Base-by-base conservation (phyloP, 352 stramenopile species). In the Thalassiosira mediterranea region DNA sequence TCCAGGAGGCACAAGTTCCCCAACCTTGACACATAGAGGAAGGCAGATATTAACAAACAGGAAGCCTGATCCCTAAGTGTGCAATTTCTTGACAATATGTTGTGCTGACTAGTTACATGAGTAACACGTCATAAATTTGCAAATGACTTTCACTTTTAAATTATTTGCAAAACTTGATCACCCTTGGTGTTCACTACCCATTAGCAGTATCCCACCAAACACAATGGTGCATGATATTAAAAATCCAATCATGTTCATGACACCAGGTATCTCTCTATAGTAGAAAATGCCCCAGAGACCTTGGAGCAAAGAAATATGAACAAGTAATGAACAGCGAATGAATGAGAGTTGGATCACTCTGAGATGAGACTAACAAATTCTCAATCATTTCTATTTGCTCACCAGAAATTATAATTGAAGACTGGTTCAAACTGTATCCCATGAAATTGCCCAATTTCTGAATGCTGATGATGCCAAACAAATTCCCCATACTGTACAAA, bases 261-360 rank as follows among this genome's bases (percentile, higher is more conserved):
- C 8, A 49, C 80, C 80, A 34, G 59, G 38, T 26, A 90, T 75
- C 74, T 91, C 84, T 57, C 79, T 79, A 76, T 84, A 91, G 26
- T 63, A 89, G 62, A 89, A 85, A 31, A 91, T 85, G 8, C 84
- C 84, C 78, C 78, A 91, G 25, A 91, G 29, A 25, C 84, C 83
- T 76, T n/a, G n/a, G n/a, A n/a, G n/a, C n/a, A n/a, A n/a, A n/a
- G n/a, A n/a, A n/a, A n/a, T n/a, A n/a, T n/a, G n/a, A n/a, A n/a
- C n/a, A n/a, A n/a, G n/a, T n/a, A n/a, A n/a, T n/a, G n/a, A n/a
- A n/a, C n/a, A n/a, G n/a, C n/a, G n/a, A n/a, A n/a, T n/a, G n/a
- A n/a, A n/a, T n/a, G n/a, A 8, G 80, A 11, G 19, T 49, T 19
- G 34, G 26, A 15, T 23, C 34, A 70, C 0, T n/a, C 47, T 7